These are phyloP conservation scores for Colletotrichum limetticola DNA, from an alignment of 2,329 filamentous ascomycete species.

Conservation along the genomic window DNA sequence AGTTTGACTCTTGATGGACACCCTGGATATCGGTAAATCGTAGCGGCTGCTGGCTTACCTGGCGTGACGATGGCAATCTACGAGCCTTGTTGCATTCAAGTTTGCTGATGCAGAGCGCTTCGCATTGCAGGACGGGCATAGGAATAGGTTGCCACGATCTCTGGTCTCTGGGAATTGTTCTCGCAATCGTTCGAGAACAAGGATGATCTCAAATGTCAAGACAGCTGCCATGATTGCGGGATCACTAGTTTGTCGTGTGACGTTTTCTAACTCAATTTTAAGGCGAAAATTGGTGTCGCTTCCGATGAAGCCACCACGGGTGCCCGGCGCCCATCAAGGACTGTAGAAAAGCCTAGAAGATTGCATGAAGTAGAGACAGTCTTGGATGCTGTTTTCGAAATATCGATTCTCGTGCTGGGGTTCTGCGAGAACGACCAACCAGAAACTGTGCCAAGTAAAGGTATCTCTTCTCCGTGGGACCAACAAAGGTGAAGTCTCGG, in stretches of 20 bases:
- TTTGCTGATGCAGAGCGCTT: too few relatives aligned
- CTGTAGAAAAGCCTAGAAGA: not conserved
- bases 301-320: not conserved
- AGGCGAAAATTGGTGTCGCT: not conserved
- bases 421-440: not conserved
- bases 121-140: too few relatives aligned
- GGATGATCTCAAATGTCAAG: too few relatives aligned
- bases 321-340: not conserved
- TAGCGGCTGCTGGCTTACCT: too few relatives aligned
- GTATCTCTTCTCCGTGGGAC: not conserved
- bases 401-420: not conserved
- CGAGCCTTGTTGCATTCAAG: too few relatives aligned
- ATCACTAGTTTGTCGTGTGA: not conserved
- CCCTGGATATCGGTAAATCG: too few relatives aligned
- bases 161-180: not conserved
- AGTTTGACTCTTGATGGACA: too few relatives aligned
- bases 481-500: not conserved
- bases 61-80: too few relatives aligned
- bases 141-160: too few relatives aligned
- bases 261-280: not conserved
- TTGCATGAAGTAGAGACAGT: not conserved
- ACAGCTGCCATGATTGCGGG: too few relatives aligned
- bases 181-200: not conserved
- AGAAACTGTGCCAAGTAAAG: not conserved
- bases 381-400: not conserved